Conservation (phyloP, 1,284 basidiomycete species). For the Phellopilus nigrolimitatus region DNA sequence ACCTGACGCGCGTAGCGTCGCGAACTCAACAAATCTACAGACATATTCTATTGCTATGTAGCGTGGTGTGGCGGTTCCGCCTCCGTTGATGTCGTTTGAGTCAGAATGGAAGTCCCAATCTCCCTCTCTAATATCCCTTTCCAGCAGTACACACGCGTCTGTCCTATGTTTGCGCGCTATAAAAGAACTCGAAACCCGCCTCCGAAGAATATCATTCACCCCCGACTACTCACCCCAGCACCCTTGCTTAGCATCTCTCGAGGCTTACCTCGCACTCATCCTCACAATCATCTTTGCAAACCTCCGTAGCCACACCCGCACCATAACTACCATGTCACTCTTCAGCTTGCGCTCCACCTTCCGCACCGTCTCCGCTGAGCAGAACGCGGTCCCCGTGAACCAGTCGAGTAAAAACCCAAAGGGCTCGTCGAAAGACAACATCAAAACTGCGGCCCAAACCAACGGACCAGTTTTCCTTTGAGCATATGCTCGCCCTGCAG, state of each 20-base stretch:
- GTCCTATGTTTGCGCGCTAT: constrained; percentile 11
- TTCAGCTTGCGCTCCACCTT: constrained; percentile 4
- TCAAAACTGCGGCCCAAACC: constrained; percentile 14
- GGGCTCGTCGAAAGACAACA: constrained; percentile 12
- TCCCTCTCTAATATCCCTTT: constrained; percentile 9
- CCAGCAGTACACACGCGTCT: background rate
- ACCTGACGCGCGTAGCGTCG: constrained; percentile 12
- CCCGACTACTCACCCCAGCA: background rate
- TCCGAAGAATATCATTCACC: background rate
- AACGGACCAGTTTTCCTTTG: constrained; percentile 16
- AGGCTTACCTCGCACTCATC: background rate
- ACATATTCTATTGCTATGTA: constrained; percentile 10
- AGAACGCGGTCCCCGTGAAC: constrained; percentile 14
- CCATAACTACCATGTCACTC: constrained; percentile 7
- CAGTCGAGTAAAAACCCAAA: constrained; percentile 6
- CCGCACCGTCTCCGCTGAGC: constrained; percentile 8
- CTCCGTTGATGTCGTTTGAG: constrained; percentile 18
- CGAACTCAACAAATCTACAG: constrained; percentile 6
- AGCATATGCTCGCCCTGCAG: background rate
- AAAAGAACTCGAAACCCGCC: background rate
- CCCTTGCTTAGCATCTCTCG: background rate
- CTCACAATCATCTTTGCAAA: background rate
- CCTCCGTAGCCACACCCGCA: background rate
- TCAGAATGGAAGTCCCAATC: constrained; percentile 18
- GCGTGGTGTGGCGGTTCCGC: constrained; percentile 21